phyloP scores from a whole-genome alignment of 768 basidiomycete species.

The Roridomyces roridus region DNA sequence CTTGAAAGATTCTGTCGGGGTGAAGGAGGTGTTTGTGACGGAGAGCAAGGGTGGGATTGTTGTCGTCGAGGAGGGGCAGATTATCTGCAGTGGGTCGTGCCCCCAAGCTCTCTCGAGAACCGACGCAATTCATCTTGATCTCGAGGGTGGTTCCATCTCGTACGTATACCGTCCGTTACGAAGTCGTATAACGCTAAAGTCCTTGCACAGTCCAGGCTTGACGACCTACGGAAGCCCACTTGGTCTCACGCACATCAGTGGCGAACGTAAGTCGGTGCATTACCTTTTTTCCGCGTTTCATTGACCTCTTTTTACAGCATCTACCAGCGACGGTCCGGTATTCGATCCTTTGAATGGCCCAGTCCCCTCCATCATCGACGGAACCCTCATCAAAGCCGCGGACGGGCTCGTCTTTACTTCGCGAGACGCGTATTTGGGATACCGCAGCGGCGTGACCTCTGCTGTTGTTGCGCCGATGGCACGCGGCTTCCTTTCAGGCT shows the following conservation, averaged over 20 bases:
- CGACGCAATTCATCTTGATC: constrained; percentile 9
- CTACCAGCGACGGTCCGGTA: constrained; percentile 70
- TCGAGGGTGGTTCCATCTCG: constrained; percentile 20
- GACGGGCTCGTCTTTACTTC: constrained; percentile 63
- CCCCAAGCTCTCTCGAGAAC: not conserved
- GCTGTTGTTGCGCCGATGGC: constrained; percentile 66
- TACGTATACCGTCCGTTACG: not conserved
- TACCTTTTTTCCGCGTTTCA: constrained; percentile 52
- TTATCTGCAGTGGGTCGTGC: constrained; percentile 15
- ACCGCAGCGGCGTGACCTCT: too few species aligned
- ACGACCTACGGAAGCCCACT: constrained; percentile 19
- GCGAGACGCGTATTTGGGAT: constrained; percentile 31
- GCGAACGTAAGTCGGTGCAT: constrained; percentile 68
- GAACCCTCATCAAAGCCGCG: constrained; percentile 60
- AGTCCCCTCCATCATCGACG: constrained; percentile 41
- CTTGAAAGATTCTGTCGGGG: not conserved
- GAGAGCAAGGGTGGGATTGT: not conserved
- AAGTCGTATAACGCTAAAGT: not conserved
- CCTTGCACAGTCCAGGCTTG: constrained; percentile 11
- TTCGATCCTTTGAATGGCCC: constrained; percentile 50
- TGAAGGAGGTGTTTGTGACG: constrained; percentile 5
- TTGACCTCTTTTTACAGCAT: constrained; percentile 74
- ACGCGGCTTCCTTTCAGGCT: constrained; percentile 69
- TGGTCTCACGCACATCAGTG: constrained; percentile 28
- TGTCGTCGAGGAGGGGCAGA: constrained; percentile 6